Base-by-base conservation (phyloP, 257 asterid genomes). In the Asclepias syriaca region DNA sequence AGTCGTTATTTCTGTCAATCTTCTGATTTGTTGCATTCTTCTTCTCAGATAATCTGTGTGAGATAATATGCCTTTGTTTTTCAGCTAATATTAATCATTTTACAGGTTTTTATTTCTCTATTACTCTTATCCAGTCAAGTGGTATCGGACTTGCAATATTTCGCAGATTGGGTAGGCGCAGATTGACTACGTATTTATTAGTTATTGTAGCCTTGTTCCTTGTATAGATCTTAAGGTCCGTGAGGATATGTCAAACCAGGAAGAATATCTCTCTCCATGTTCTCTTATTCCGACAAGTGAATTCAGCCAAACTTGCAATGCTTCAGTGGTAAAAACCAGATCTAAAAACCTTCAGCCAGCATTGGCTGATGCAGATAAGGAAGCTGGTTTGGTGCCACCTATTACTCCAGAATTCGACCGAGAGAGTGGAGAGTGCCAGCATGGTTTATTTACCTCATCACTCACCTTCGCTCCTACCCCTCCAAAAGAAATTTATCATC, bases 361-460 rank as follows among this genome's bases (percentile, higher is more conserved):
- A 15, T 5, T 39, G 15, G 7, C 27, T 50, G 49, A 50, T 18
- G 5, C 5, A 8, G 72, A 68, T 22, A 24, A 37, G 27, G 59
- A 50, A 27, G 61, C 49, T 65, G 32, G 70, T 19, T 58, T 82
- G 3, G 80, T 66, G 71, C 85, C 27, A 24, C 27, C 90, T 12
- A 71, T 65, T 24, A 85, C 88, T 63, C 86, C 90, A 27, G 88
- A 83, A 77, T 76, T 75, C 59, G 71, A 65, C 32, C 70, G 73
- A 60, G 83, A 79, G 68, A 0, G 29, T 37, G 68, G 50, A 37
- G 68, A 64, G 18, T 37, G 68, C 29, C 68, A 16, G n/a, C 68
- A 39, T 64, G 68, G 40, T 0, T 34, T 43, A 6, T 6, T 34
- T 64, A 71, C 61, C 60, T 77, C 85, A 63, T 80, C 86, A 37